A percentile compares a stretch with the other conserved stretches of the same genome.
phyloP scores from a whole-genome alignment of 352 stramenopile genomes.

The Phytophthora palmivora region DNA sequence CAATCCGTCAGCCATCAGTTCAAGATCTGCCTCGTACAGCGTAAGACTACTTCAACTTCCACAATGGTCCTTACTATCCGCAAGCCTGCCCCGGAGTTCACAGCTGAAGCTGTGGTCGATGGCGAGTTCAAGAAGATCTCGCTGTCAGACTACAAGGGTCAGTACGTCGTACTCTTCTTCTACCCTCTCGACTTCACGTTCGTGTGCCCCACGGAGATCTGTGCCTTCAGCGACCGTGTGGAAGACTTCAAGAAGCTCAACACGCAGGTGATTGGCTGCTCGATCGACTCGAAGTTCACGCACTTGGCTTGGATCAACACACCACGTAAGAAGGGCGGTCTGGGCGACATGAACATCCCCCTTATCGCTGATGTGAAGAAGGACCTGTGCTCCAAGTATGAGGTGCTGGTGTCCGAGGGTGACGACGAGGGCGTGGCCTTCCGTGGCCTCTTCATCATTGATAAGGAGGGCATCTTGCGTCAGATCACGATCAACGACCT shows the following conservation, averaged over 20 bases:
- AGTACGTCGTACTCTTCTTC: conserved; percentile 94
- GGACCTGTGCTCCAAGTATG: conserved; percentile 82
- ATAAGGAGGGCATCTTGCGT: conserved; percentile 79
- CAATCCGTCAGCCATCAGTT: conserved; percentile 9
- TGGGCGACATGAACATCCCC: conserved; percentile 92
- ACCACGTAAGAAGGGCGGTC: conserved; percentile 88
- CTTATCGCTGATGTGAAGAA: conserved; percentile 92
- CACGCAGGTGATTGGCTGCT: conserved; percentile 77
- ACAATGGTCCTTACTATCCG: conserved; percentile 74
- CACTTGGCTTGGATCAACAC: conserved; percentile 92
- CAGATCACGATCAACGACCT: conserved; percentile 92
- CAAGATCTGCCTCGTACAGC: conserved; percentile 11
- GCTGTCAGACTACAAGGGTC: conserved; percentile 87
- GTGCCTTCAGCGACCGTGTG: conserved; percentile 84
- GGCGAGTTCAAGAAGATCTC: conserved; percentile 87
- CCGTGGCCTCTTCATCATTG: conserved; percentile 93
- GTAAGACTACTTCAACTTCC: not conserved
- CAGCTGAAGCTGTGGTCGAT: conserved; percentile 79
- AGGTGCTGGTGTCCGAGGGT: conserved; percentile 76
- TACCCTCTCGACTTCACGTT: conserved; percentile 94
- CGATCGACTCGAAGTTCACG: conserved; percentile 90
- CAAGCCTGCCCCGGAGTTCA: conserved; percentile 78
- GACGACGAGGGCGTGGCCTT: conserved; percentile 81
- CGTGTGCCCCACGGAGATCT: conserved; percentile 93
- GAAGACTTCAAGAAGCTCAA: conserved; percentile 86